phyloP scores from a whole-genome alignment of 2,329 filamentous ascomycete species.

The Penicillium hesseltinei region DNA sequence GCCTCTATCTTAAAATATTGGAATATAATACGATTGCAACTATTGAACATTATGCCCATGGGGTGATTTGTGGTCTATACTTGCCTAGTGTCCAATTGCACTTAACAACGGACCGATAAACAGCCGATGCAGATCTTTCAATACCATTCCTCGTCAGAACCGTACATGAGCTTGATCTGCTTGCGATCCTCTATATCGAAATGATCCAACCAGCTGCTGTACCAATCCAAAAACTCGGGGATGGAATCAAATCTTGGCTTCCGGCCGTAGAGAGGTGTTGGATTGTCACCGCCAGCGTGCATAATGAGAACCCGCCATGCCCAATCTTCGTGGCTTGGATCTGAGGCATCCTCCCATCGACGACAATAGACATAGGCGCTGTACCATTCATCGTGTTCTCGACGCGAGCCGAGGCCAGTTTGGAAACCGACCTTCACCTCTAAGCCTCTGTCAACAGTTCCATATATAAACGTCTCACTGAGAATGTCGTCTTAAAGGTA shows the following conservation, averaged over 20 bases:
- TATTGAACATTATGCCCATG: no score
- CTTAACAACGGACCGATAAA: no score
- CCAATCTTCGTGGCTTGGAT: background rate
- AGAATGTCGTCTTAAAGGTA: background rate
- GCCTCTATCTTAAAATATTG: no score
- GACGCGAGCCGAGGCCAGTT: background rate
- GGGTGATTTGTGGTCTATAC: no score
- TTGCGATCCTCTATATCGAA: background rate
- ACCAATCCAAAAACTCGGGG: conserved; percentile 14
- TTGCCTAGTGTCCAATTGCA: no score
- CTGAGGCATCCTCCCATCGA: background rate
- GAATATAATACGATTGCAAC: no score
- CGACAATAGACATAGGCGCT: background rate
- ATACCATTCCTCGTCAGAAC: no score
- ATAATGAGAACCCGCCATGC: conserved; percentile 2
- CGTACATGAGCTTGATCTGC: background rate
- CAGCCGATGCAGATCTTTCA: no score
- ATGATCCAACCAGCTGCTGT: conserved; percentile 9
- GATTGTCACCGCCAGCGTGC: background rate
- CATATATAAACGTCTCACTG: background rate
- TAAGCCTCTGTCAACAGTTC: background rate
- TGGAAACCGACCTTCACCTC: background rate
- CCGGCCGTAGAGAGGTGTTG: conserved; percentile 6
- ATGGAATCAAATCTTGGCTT: conserved; percentile 12
- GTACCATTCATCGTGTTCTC: background rate